These are phyloP conservation scores for Solanum peruvianum DNA, from an alignment of 257 asterid genomes.

Conservation along the genomic window DNA sequence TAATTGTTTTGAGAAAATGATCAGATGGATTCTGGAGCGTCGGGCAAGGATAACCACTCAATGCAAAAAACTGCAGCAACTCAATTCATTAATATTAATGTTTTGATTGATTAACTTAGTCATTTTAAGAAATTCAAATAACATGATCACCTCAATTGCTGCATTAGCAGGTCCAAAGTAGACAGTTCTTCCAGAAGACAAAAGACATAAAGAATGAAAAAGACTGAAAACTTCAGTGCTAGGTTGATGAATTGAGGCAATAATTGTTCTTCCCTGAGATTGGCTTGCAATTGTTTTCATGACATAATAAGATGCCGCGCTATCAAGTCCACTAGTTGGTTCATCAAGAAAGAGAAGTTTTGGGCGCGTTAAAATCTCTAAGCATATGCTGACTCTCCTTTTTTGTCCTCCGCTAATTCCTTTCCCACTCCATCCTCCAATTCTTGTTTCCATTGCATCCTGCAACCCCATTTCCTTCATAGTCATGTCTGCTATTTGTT, in stretches of 20 bases:
- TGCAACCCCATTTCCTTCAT: conserved; percentile 20
- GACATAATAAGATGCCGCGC: conserved; percentile 36
- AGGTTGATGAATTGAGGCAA: conserved; percentile 21
- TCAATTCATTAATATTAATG: neutral
- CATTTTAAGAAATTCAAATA: neutral
- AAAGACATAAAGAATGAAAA: conserved; percentile 8
- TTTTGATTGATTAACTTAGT: neutral
- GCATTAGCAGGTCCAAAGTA: conserved; percentile 13
- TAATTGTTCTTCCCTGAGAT: conserved; percentile 5
- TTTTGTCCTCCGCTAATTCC: conserved; percentile 52
- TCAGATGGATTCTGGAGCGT: conserved; percentile 24
- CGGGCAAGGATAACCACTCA: conserved; percentile 20
- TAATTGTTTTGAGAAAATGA: conserved; percentile 19
- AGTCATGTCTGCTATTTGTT: conserved; percentile 6
- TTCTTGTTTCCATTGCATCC: conserved; percentile 12
- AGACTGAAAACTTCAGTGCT: conserved; percentile 12
- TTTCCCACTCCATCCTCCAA: conserved; percentile 28
- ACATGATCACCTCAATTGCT: conserved; percentile 7
- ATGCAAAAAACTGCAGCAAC: conserved; percentile 11
- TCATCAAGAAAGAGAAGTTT: conserved; percentile 59
- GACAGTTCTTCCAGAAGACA: conserved; percentile 11
- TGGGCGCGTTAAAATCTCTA: conserved; percentile 46
- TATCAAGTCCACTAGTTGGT: conserved; percentile 62
- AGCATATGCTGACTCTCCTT: conserved; percentile 57
- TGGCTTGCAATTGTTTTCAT: conserved; percentile 6